A percentile compares a stretch with the other conserved stretches of the same genome.
Conservation (phyloP, 805 yeast genomes). For the Lipomyces orientalis region DNA sequence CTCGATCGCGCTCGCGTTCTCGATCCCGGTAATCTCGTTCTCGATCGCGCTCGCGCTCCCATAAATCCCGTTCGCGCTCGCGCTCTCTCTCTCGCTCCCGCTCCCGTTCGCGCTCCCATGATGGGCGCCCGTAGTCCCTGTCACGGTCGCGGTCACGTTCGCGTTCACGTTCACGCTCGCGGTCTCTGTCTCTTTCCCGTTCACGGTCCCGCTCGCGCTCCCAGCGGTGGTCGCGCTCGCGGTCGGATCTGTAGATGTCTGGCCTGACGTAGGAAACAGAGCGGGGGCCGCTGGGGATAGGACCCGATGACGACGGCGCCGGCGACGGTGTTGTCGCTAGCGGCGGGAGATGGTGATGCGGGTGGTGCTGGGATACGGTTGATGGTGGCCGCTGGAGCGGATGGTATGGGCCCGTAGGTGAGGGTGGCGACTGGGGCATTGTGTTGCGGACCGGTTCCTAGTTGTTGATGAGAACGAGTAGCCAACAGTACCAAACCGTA, state of each 20-base stretch:
- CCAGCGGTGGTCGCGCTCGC: slow-evolving; percentile 14
- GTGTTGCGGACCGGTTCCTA: neutral
- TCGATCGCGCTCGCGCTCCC: slow-evolving; percentile 26
- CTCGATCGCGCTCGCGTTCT: slow-evolving; percentile 20
- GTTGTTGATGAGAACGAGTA: neutral
- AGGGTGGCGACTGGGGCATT: slow-evolving; percentile 26
- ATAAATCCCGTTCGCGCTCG: neutral
- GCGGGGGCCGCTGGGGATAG: slow-evolving; percentile 21
- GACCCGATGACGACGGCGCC: neutral
- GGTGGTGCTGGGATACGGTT: neutral
- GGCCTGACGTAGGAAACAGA: neutral
- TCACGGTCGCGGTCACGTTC: slow-evolving; percentile 22
- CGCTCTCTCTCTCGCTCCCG: slow-evolving; percentile 24
- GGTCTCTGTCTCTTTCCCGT: slow-evolving; percentile 21
- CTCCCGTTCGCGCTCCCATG: slow-evolving; percentile 19
- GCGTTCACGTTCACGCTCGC: slow-evolving; percentile 22
- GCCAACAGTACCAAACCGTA: neutral
- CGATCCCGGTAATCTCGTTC: slow-evolving; percentile 22
- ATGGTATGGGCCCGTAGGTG: slow-evolving; percentile 25
- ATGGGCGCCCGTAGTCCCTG: slow-evolving; percentile 19
- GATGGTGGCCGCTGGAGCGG: slow-evolving; percentile 19
- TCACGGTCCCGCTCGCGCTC: slow-evolving; percentile 23
- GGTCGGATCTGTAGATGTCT: slow-evolving; percentile 4
- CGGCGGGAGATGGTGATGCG: neutral
- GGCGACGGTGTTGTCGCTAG: neutral